Base-by-base conservation (phyloP, 768 basidiomycete genomes). In the Inosperma sp. region DNA sequence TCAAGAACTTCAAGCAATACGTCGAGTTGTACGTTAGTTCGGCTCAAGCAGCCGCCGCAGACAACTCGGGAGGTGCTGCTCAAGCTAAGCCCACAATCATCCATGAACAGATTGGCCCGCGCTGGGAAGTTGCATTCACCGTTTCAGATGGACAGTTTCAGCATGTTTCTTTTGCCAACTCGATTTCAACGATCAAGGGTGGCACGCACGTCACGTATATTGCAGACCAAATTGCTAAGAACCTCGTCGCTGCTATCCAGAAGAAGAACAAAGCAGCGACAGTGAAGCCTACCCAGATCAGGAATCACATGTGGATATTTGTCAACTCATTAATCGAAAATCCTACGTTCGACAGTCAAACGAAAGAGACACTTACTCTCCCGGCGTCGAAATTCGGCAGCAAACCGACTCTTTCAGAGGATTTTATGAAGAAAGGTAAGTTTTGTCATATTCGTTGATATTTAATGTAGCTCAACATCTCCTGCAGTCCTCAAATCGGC, bases 181-280 rank as follows among this genome's bases (percentile, higher is more conserved):
- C 93, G 21, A 97, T 99, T 59, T 83, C 94, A 5, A 99, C 96
- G 2, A 90, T 79, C 52, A 99, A 98, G 64, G 96, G 96, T 43
- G 96, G 96, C 45, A 92, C 90, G 0, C 96, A 99, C 64, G 95
- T 99, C 58, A 76, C 73, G 19, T 73, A 80, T 56, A 79, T 98
- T 53, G 78, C 93, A 0, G 92, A 94, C 68, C 92, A 94, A 66
- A 78, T 99, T 45, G 83, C 93, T 17, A 93, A 94, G 68, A 82
- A 79, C 55, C 72, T 98, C 27, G 77, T 93, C 54, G 72, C 85
- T 12, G 78, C 80, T 6, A 93, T 98, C 57, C 73, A 83, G 64
- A 97, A 97, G 83, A 98, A 95, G 82, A 96, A 99, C 74, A 97
- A 96, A 72, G 92, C 77, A 3, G 92, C 93, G n/a, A 79, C 87